A percentile compares a stretch with the other conserved stretches of the same genome.
Conservation (phyloP, 352 stramenopile species). For the Phytophthora cajani region DNA sequence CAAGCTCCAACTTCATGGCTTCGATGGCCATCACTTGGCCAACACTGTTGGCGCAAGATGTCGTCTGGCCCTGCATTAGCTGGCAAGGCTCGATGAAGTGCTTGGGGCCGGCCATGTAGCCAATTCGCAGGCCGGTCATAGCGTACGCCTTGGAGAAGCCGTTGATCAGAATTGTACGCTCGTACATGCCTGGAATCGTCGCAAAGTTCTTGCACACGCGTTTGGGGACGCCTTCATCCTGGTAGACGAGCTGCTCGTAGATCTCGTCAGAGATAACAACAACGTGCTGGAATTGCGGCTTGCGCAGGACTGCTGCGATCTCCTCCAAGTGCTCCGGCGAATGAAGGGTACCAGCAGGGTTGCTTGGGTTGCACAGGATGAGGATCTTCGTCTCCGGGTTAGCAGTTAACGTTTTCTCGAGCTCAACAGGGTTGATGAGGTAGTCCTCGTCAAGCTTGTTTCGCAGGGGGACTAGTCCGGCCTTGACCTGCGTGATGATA, state of each 20-base stretch:
- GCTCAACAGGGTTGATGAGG: conserved; percentile 83
- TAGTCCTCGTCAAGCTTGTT: conserved; percentile 92
- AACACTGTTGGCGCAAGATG: conserved; percentile 93
- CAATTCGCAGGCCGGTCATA: conserved; percentile 96
- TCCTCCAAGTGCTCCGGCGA: conserved; percentile 51
- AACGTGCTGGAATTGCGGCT: conserved; percentile 74
- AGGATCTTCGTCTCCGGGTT: conserved; percentile 83
- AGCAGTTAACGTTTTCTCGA: conserved; percentile 78
- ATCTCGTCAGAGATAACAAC: conserved; percentile 96
- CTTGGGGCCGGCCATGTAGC: conserved; percentile 85
- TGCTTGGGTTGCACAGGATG: conserved; percentile 97
- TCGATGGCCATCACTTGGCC: conserved; percentile 92
- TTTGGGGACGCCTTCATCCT: conserved; percentile 60
- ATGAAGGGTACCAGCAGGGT: conserved; percentile 93
- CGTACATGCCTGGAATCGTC: conserved; percentile 81
- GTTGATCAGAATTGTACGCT: conserved; percentile 95
- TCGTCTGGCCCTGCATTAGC: conserved; percentile 96
- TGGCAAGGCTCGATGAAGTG: conserved; percentile 86
- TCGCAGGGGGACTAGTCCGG: conserved; percentile 88
- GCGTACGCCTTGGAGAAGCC: conserved; percentile 97
- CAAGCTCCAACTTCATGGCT: conserved; percentile 86
- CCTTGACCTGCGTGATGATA: conserved; percentile 92
- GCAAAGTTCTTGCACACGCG: conserved; percentile 75
- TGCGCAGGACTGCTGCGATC: conserved; percentile 61
- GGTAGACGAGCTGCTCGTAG: conserved; percentile 95